A percentile compares a stretch with the other conserved stretches of the same genome.
Conservation (phyloP, 768 basidiomycete species). For the Cystofilobasidium ferigula region DNA sequence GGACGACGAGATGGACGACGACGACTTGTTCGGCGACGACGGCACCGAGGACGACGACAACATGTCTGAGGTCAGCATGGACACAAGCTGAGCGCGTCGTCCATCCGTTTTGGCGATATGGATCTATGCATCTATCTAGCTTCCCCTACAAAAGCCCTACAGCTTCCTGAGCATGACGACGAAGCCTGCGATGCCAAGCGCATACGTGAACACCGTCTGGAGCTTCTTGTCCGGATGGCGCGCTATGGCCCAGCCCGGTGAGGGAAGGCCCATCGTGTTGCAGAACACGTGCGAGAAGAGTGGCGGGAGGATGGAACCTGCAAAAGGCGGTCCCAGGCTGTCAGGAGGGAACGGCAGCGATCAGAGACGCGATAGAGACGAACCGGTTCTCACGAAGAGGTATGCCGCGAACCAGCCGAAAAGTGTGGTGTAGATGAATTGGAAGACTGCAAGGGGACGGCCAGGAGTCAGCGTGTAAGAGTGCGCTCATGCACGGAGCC, state of each 20-base stretch:
- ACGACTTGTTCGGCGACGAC: slow-evolving; percentile 73
- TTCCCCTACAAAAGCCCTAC: no score
- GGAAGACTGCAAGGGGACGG: slow-evolving; percentile 53
- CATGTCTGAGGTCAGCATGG: slow-evolving; percentile 30
- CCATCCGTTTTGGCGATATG: no score
- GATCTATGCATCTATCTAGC: no score
- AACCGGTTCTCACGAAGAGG: slow-evolving; percentile 70
- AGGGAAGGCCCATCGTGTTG: slow-evolving; percentile 86
- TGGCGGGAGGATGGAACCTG: slow-evolving; percentile 59
- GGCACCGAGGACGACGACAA: slow-evolving; percentile 70
- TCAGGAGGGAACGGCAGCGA: not conserved
- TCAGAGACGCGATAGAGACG: slow-evolving; percentile 2
- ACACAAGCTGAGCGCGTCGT: not conserved
- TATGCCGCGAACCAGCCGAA: slow-evolving; percentile 83
- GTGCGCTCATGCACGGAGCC: slow-evolving; percentile 19
- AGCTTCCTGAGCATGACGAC: not conserved
- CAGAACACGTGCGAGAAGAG: slow-evolving; percentile 78
- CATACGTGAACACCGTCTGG: slow-evolving; percentile 3
- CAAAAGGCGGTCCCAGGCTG: not conserved
- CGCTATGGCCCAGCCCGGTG: slow-evolving; percentile 49
- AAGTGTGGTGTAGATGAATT: slow-evolving; percentile 77
- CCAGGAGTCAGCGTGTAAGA: slow-evolving; percentile 12
- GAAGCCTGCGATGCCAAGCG: slow-evolving; percentile 13
- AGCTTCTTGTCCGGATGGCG: slow-evolving; percentile 41
- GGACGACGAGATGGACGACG: slow-evolving; percentile 64